Evolutionary conservation across 2,329 filamentous ascomycete genomes (phyloP), one percentile per base, ranked within the genome.

Genomic region (Aspergillus fructus): DNA sequence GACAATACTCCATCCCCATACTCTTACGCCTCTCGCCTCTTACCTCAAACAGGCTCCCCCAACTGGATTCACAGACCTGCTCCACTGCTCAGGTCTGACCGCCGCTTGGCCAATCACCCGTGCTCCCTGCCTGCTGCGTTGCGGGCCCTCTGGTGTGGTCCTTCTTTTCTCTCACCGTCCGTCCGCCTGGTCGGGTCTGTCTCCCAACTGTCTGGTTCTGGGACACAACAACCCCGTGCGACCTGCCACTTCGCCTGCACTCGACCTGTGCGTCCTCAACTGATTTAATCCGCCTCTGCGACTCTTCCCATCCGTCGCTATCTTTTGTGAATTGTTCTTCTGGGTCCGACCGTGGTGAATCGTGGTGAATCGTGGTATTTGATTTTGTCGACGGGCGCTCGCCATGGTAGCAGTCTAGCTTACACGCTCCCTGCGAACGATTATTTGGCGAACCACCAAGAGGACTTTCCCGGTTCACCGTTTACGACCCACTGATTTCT

Each of bases 121-220:
- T 34, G 49, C 34, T 56, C 54, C 54, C 57, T 56, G 27, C 9
- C 9, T 30, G 27, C 27, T 30, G 27, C 27, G 27, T 30, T 30
- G 27, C 27, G 27, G 27, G 27, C 4, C 27, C 8, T 30, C 27
- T 30, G 27, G 27, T 30, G 27, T 11, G 49, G 61, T 55, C 46
- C 55, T 60, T 61, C 58, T 60, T 54, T 42, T 30, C 39, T 40
- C 49, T 61, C 61, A 59, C 47, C 33, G 42, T 48, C 54, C 59
- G 59, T 59, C 62, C 65, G 58, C 62, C 59, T 64, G 39, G 52
- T 57, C 55, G 65, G 65, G 64, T 60, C 55, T 67, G 64, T 59
- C 55, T 67, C 65, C 65, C 65, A 66, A 59, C 37, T 58, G 60
- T 63, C 49, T 64, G 65, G 65, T 56, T 61, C 61, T 60, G 64